These are phyloP conservation scores for Solanum neorickii DNA, from an alignment of 257 asterid genomes.

Conservation along the genomic window DNA sequence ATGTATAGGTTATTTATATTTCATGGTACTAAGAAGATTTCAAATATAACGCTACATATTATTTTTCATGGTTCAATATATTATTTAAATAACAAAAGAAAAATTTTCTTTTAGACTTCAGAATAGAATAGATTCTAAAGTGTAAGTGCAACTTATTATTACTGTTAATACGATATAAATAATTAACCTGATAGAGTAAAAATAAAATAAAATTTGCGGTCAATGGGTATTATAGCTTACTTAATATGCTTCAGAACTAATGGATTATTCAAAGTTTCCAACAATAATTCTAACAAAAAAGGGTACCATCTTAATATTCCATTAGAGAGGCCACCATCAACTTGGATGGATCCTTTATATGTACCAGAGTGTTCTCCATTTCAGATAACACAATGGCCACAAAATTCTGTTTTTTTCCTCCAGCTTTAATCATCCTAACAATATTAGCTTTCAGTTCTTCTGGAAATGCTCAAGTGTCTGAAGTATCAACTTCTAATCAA, in stretches of 20 bases:
- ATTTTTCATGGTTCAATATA: neutral
- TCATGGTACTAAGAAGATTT: neutral
- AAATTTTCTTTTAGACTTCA: neutral
- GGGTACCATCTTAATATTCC: neutral
- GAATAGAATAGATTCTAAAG: neutral
- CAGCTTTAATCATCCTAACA: neutral
- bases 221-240: neutral
- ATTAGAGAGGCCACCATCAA: neutral
- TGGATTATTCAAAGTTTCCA: neutral
- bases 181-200: neutral
- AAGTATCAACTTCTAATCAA: neutral
- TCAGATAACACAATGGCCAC: slow-evolving; percentile 6
- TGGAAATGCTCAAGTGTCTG: neutral
- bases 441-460: neutral
- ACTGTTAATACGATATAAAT: neutral
- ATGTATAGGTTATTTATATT: neutral
- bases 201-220: neutral
- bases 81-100: neutral
- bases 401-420: neutral
- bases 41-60: neutral
- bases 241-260: neutral
- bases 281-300: neutral
- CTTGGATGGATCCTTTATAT: neutral
- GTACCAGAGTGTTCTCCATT: neutral
- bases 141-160: no score